Evolutionary conservation across 768 basidiomycete species (phyloP), one percentile per base, ranked within the genome.

Genomic region (Phylloporus arenicola): DNA sequence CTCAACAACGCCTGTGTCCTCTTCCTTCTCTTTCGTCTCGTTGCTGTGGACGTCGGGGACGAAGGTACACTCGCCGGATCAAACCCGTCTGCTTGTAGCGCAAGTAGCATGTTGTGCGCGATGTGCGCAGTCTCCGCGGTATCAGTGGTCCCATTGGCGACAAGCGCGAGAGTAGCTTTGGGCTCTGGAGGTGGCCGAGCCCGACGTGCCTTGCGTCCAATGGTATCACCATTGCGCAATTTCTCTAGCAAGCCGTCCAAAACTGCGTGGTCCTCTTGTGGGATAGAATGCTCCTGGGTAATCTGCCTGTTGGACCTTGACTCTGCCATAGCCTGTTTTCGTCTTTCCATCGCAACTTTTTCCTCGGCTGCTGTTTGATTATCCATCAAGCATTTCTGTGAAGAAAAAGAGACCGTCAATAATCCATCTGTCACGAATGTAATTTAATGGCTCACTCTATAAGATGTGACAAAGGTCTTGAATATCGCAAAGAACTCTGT

Each of bases 401-500:
- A 40, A 35, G 24, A 62, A 22, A 52, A 7, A 10, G 29, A 25
- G 17, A 45, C 31, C 40, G 12, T 57, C 37, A 60, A 17, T 31
- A 47, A 35, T 13, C 29, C 14, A 17, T 45, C 12, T 2, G 17
- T 46, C 54, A 40, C 10, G 22, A 30, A 39, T 40, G 17, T 48
- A 29, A 35, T 13, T 13, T 19, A 34, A 16, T 34, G 47, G 4
- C 75, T 50, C 56, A 89, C 89, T 77, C 76, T 85, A 69, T 94
- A 99, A 2, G 93, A 95, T 0, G 86, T 94, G 24, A 94, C 80
- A 60, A 99, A 99, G 2, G 91, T 96, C 72, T 96, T 93, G 80
- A 98, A 97, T 59, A 95, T 84, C 12, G 84, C 92, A 70, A 92
- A 99, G 72, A 98, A 99, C 61, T 97, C 95, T 3, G 86, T 77